Evolutionary conservation across 139 green algal genomes (phyloP).

Genomic region (Pycnococcus provasolii): DNA sequence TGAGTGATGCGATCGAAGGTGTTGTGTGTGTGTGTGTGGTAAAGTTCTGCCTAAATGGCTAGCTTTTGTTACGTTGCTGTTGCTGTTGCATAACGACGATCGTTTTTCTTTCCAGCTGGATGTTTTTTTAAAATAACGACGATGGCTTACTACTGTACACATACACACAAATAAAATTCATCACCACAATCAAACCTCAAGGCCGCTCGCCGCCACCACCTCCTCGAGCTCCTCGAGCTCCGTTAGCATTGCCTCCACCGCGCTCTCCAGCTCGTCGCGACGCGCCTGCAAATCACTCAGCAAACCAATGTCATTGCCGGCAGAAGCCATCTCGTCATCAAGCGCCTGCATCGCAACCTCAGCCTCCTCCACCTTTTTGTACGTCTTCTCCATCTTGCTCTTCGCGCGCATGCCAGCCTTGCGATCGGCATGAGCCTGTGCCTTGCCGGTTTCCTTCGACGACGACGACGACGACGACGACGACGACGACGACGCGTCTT

Average conservation of each 20-base stretch:
- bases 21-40: too few species aligned
- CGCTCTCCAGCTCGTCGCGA: constrained; percentile 3
- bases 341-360: neutral
- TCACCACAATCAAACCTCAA: too few species aligned
- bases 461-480: neutral
- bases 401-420: neutral
- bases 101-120: too few species aligned
- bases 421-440: neutral
- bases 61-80: too few species aligned
- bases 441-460: neutral
- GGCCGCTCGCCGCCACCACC: neutral
- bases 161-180: too few species aligned
- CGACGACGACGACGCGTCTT: neutral
- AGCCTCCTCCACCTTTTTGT: neutral
- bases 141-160: too few species aligned
- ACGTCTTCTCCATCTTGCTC: neutral
- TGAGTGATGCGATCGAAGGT: too few species aligned
- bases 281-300: too few species aligned
- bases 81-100: too few species aligned
- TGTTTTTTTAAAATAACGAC: too few species aligned
- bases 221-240: neutral
- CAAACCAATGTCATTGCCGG: too few species aligned
- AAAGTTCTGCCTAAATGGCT: too few species aligned
- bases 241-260: constrained; percentile 3
- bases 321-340: neutral